Base-by-base conservation (phyloP, 805 yeast genomes). In the Huiozyma naganishii region DNA sequence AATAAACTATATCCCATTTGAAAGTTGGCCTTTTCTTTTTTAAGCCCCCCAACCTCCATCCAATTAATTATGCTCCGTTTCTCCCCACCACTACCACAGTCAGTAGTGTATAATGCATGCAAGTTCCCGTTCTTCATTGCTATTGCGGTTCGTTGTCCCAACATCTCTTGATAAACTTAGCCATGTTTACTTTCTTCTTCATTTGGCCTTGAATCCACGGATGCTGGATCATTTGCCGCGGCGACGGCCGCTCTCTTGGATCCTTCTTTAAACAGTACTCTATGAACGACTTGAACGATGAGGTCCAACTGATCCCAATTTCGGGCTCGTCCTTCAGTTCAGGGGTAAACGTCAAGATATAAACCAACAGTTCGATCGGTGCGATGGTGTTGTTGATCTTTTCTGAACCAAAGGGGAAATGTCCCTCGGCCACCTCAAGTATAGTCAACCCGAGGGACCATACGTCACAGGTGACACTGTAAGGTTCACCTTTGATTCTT, bases 401-500 rank as follows among this genome's bases (percentile, higher is more conserved):
- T 38, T 65, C 68, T 29, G 64, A 62, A 7, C 74, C 74, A 59
- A 83, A 83, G 6, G 98, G 98, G 60, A 90, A 90, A 51, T 74
- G 70, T n/a, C 95, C 95, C 57, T 77, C 79, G 4, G 97, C 96
- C 28, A 90, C 96, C 59, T 92, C 98, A 56, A 92, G 67, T 39
- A 92, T 66, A 1, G 97, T 89, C 45, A 92, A 69, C 0, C 98
- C 98, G 30, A 92, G 66, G 1, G 97, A 88, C 98, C 98, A 92
- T 11, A 92, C 90, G 60, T 92, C 98, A 54, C 94, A 81, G 4
- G 95, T 85, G 3, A 90, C 96, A 8, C 95, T 83, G 58, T 92
- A 92, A 1, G 96, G 92, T 57, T 87, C 90, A 29, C 96, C 97
- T 67, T 85, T 85, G 41, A 92, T 90, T 53, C 98, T 73, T 63